Conservation (phyloP, 208 protist species). For the Histomonas meleagridis region DNA sequence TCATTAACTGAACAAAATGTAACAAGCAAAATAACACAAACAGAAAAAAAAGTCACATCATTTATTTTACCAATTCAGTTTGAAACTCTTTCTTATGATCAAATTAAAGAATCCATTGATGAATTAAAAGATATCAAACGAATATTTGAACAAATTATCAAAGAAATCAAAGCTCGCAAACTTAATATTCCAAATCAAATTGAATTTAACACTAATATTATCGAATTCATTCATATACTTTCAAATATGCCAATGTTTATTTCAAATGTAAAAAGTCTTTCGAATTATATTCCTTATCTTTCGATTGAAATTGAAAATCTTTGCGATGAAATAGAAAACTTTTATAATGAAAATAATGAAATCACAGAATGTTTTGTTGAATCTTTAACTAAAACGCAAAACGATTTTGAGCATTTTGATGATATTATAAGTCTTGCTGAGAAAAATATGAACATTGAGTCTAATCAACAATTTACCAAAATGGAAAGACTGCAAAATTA, state of each 20-base stretch:
- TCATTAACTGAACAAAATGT: background rate
- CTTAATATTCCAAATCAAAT: background rate
- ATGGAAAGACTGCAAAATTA: no score
- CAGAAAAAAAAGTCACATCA: background rate
- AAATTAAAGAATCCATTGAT: background rate
- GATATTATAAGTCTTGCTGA: no score
- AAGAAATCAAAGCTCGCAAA: background rate
- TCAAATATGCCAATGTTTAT: background rate
- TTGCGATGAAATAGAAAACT: background rate
- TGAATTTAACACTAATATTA: background rate
- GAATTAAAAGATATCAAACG: background rate
- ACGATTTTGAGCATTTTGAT: no score
- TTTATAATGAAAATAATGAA: no score
- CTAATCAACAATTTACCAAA: no score
- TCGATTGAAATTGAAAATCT: background rate
- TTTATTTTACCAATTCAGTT: background rate
- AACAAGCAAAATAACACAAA: background rate
- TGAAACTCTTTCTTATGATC: background rate
- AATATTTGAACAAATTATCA: background rate
- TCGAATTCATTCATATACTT: background rate
- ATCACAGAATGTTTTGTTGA: no score
- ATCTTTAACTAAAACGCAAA: no score
- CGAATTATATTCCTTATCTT: background rate
- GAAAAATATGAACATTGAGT: no score
- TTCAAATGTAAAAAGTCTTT: background rate